These are phyloP conservation scores for Talaromyces sp. DNA, from an alignment of 2,329 filamentous ascomycete genomes.

Conservation along the genomic window DNA sequence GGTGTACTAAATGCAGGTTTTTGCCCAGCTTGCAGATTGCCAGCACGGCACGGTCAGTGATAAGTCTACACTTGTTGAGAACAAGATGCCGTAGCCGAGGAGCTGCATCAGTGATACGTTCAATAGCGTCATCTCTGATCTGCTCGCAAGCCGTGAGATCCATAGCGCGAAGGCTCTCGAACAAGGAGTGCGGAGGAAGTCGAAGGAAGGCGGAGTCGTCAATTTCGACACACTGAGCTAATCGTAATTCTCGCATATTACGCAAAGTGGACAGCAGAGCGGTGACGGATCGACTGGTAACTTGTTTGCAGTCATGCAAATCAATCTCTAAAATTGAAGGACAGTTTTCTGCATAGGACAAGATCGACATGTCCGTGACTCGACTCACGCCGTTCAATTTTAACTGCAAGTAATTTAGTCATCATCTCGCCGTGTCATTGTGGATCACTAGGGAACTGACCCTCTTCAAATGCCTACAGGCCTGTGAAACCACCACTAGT, in stretches of 20 bases:
- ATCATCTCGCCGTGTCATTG: neutral
- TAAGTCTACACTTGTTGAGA: slow-evolving; percentile 86
- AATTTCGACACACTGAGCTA: slow-evolving; percentile 80
- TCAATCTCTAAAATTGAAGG: slow-evolving; percentile 95
- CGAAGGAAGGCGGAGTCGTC: slow-evolving; percentile 84
- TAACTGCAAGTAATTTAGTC: slow-evolving; percentile 51
- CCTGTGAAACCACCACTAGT: slow-evolving; percentile 73
- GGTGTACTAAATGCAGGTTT: slow-evolving; percentile 93
- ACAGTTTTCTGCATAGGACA: slow-evolving; percentile 82
- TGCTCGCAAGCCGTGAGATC: slow-evolving; percentile 86
- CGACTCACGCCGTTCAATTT: slow-evolving; percentile 93
- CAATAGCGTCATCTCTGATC: slow-evolving; percentile 80
- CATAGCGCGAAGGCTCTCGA: slow-evolving; percentile 86
- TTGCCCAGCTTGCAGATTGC: slow-evolving; percentile 88
- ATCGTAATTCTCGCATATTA: slow-evolving; percentile 82
- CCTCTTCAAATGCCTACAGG: slow-evolving; percentile 80
- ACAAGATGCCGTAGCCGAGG: slow-evolving; percentile 89
- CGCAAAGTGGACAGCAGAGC: slow-evolving; percentile 72
- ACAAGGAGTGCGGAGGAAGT: slow-evolving; percentile 64
- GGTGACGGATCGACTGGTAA: slow-evolving; percentile 80
- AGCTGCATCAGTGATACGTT: slow-evolving; percentile 80
- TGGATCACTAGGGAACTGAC: slow-evolving; percentile 48
- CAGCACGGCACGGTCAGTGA: slow-evolving; percentile 83
- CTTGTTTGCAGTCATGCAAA: slow-evolving; percentile 74
- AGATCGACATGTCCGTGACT: slow-evolving; percentile 74